These are phyloP conservation scores for Eremochloa ophiuroides DNA, from an alignment of 176 grass and related monocot species.

Conservation along the genomic window DNA sequence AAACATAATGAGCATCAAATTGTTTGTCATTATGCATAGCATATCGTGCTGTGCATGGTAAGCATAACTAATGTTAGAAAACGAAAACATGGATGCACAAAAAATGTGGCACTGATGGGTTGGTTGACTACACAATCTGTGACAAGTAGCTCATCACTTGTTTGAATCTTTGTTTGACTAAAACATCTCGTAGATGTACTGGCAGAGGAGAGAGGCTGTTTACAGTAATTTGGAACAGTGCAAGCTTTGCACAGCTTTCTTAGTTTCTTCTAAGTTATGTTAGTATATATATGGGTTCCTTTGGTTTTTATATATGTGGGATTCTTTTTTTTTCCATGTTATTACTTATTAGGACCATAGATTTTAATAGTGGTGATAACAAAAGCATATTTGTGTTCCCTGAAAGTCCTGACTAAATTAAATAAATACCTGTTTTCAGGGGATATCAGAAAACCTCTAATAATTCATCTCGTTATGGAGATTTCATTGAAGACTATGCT, in stretches of 20 bases:
- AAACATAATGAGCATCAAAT: background rate
- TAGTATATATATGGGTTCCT: background rate
- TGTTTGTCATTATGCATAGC: background rate
- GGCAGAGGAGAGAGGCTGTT: background rate
- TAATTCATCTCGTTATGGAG: constrained; percentile 14
- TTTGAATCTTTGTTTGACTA: background rate
- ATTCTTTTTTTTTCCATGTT: background rate
- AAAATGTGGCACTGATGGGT: background rate
- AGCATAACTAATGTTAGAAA: background rate
- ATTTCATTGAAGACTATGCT: constrained; percentile 42
- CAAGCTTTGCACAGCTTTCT: background rate
- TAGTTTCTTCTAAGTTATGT: background rate
- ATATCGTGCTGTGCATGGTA: background rate
- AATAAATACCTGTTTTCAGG: constrained; percentile 30
- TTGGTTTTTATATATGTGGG: background rate
- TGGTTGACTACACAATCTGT: background rate
- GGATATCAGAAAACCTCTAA: constrained; percentile 9
- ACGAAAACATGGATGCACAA: background rate
- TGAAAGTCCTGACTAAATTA: background rate
- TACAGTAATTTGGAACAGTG: background rate
- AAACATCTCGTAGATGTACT: background rate
- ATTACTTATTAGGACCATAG: background rate
- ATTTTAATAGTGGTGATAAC: background rate
- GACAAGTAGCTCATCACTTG: background rate
- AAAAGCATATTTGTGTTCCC: background rate